Base-by-base conservation (phyloP, 148 eudicot species). In the Nepenthes gracilis region DNA sequence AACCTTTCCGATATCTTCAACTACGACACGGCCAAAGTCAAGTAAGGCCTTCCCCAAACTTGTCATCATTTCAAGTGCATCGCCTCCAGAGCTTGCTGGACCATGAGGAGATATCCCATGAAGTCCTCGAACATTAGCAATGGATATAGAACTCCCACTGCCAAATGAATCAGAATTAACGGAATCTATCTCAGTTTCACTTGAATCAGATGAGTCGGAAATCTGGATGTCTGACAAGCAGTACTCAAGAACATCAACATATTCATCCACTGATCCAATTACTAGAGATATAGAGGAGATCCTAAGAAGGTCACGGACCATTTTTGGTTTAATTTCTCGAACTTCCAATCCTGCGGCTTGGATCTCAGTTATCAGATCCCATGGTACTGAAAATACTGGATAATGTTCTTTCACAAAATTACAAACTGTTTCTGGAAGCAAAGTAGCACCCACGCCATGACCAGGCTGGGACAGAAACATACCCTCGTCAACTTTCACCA, bases 381-480 rank as follows among this genome's bases (percentile, higher is more conserved):
- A 93, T 14, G 99, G 99, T 34, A 93, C 95, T 62, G 95, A 86
- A 80, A 93, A 93, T 53, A 93, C 99, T 48, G 96, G 99, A 80
- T 93, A 88, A 74, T 88, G 99, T 71, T 93, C 96, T 72, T 89
- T 93, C 64, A 93, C 99, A 75, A 93, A 93, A 49, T 82, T 80
- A 78, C 99, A 93, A 57, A 93, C 99, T 7, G 96, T 86, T 34
- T 87, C 83, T 36, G 99, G 99, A 67, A 86, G 80, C 78, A 93
- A 81, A 69, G 55, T 83, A 67, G 67, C 85, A 70, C 79, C 96
- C 58, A 89, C 83, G 52, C 78, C 86, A 74, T 63, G 79, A 50
- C 89, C 82, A 54, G 99, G 99, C 65, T 88, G 96, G n/a, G 96
- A 80, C 58, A 93, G 88, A 77, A 93, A 93, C 99, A 93, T 93